Percentiles rank a stretch among this genome's conserved stretches.
Evolutionary conservation across 2,329 filamentous ascomycete genomes (phyloP).

Genomic region (Diaporthe vaccinii): DNA sequence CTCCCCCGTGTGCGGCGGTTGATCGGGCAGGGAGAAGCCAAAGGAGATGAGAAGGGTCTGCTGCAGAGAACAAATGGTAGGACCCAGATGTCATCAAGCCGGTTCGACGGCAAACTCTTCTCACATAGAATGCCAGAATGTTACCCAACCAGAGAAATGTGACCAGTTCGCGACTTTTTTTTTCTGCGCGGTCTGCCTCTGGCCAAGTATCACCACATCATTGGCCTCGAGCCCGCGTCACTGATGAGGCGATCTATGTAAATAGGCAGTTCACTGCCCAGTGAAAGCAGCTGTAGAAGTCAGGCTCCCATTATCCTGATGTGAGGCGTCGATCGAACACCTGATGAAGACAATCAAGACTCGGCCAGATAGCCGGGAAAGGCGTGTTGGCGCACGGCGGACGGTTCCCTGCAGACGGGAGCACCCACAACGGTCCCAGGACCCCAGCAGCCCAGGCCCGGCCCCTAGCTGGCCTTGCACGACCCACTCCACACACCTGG

Average conservation of each 20-base stretch:
- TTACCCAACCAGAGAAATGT: slow-evolving; percentile 9
- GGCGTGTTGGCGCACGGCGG: neutral
- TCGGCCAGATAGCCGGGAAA: slow-evolving; percentile 19
- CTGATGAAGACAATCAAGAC: slow-evolving; percentile 6
- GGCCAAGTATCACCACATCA: neutral
- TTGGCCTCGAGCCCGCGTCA: neutral
- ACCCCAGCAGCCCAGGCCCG: slow-evolving; percentile 3
- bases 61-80: neutral
- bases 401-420: slow-evolving; percentile 31
- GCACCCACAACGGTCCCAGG: slow-evolving; percentile 1
- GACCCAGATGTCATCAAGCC: neutral
- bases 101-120: slow-evolving; percentile 20
- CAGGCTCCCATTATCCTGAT: neutral
- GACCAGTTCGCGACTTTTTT: neutral
- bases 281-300: neutral
- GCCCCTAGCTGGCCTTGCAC: neutral
- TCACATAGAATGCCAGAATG: slow-evolving; percentile 19
- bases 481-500: slow-evolving; percentile 16
- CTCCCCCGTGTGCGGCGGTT: neutral
- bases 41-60: slow-evolving; percentile 17
- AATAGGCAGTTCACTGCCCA: neutral
- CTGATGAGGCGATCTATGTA: neutral
- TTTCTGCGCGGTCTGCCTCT: neutral
- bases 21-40: neutral
- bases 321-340: slow-evolving; percentile 15